phyloP scores from a whole-genome alignment of 768 basidiomycete genomes.

The Termitomyces sp. region DNA sequence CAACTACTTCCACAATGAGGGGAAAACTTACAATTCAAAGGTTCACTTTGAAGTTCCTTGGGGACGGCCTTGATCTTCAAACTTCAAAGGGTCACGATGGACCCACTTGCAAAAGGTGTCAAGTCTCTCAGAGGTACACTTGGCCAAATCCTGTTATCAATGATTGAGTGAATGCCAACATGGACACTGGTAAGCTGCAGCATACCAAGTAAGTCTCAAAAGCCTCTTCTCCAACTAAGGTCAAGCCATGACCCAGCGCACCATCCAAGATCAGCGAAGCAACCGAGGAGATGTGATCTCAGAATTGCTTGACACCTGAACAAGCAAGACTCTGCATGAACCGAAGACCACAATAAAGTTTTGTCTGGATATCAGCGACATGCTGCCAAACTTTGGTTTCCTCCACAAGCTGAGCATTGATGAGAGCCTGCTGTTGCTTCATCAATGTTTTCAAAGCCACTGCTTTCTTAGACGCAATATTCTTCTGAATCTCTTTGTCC shows the following conservation, averaged over 20 bases:
- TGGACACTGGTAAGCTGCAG: slow-evolving; percentile 6
- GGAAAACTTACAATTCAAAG: slow-evolving; percentile 49
- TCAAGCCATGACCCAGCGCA: slow-evolving; percentile 53
- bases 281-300: slow-evolving; percentile 53
- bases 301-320: slow-evolving; percentile 47
- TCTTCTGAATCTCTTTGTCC: slow-evolving; percentile 91
- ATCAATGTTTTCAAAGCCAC: slow-evolving; percentile 51
- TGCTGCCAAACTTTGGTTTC: slow-evolving; percentile 65
- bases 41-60: slow-evolving; percentile 69
- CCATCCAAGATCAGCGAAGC: slow-evolving; percentile 62
- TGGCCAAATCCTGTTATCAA: slow-evolving; percentile 54
- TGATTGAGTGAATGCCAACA: neutral
- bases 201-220: slow-evolving; percentile 81
- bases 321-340: slow-evolving; percentile 64
- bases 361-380: slow-evolving; percentile 51
- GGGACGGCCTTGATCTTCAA: slow-evolving; percentile 65
- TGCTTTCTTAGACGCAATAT: slow-evolving; percentile 78
- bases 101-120: slow-evolving; percentile 67
- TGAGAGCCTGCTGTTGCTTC: slow-evolving; percentile 82
- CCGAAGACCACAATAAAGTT: slow-evolving; percentile 63
- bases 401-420: slow-evolving; percentile 79
- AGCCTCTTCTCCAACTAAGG: slow-evolving; percentile 57
- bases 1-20: too few relatives aligned
- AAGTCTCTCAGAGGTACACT: slow-evolving; percentile 72
- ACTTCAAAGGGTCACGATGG: slow-evolving; percentile 75